phyloP scores from a whole-genome alignment of 2,329 filamentous ascomycete genomes.

The Cladosporium sp. region DNA sequence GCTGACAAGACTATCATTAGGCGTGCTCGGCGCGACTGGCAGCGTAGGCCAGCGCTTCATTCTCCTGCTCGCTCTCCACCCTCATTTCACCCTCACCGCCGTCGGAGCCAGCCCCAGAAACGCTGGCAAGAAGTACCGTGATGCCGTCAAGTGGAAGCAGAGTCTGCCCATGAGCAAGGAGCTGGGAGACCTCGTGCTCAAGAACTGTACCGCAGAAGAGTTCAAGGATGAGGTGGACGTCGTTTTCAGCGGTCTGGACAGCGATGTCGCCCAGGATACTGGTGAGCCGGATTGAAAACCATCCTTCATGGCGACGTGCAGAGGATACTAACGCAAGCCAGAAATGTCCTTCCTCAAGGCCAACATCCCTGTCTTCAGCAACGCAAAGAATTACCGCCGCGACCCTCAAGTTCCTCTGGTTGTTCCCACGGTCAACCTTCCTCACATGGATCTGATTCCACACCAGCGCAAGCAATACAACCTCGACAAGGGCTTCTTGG shows the following conservation, averaged over 20 bases:
- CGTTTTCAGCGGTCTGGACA: slow-evolving; percentile 88
- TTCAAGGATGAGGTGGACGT: slow-evolving; percentile 82
- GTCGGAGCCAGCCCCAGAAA: slow-evolving; percentile 86
- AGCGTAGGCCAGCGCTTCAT: slow-evolving; percentile 96
- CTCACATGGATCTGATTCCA: slow-evolving; percentile 82
- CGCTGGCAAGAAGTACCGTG: slow-evolving; percentile 88
- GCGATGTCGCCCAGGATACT: slow-evolving; percentile 86
- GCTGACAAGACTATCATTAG: slow-evolving; percentile 26
- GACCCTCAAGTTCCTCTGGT: slow-evolving; percentile 88
- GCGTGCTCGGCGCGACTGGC: slow-evolving; percentile 84
- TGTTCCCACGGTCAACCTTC: slow-evolving; percentile 89
- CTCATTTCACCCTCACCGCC: slow-evolving; percentile 78
- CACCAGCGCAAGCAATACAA: slow-evolving; percentile 72
- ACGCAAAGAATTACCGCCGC: slow-evolving; percentile 94
- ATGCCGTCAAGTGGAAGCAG: slow-evolving; percentile 96
- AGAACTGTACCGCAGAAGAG: slow-evolving; percentile 75
- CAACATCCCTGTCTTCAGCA: slow-evolving; percentile 90
- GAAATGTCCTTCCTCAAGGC: slow-evolving; percentile 88
- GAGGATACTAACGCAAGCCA: slow-evolving; percentile 32
- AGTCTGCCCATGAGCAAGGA: slow-evolving; percentile 71
- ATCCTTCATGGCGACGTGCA: neutral
- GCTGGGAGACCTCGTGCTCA: slow-evolving; percentile 75
- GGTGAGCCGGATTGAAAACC: slow-evolving; percentile 50
- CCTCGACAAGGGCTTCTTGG: slow-evolving; percentile 81
- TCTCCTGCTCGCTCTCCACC: slow-evolving; percentile 82